Base-by-base conservation (phyloP, 108 stramenopile species). In the Chaetoceros tenuissimus region DNA sequence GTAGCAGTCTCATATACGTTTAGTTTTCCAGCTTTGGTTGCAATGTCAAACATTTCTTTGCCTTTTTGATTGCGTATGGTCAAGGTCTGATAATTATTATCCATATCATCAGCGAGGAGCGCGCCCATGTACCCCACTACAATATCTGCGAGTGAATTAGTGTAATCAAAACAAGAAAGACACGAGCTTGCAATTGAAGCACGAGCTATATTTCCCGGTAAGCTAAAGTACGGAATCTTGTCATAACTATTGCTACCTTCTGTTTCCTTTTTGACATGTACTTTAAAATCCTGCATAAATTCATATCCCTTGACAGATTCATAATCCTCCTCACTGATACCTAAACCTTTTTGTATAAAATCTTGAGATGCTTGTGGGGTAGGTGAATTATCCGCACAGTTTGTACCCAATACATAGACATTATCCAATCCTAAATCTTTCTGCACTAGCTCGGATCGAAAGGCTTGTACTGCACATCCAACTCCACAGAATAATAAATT, bases 101-200 rank as follows among this genome's bases (percentile, higher is more conserved):
- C 78, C 84, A 85, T 85, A 30, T 67, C 60, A 23, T 63, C 27
- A 7, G 62, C 67, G 45, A 80, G 51, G 20, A 81, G 85, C 20
- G 85, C 88, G 48, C 78, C 88, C 88, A 89, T 89, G 63, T 89
- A 89, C 0, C 88, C 88, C 25, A 89, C 88, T 2, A 85, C 84
- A 5, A 85, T 82, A 68, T 89, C 88, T 0, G 88, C 88, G 3
- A 85, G 71, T n/a, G 59, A 75, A 67, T 89, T 89, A 45, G 88
- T 85, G 59, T 89, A 89, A 62, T 89, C 88, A 64, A 85, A 85
- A 63, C 88, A 89, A 13, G 84, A 69, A 21, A 77, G 60, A 55
- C 88, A 89, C 21, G 88, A 85, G 28, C 61, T 65, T 18, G 88
- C 88, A 66, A 89, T 85, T 10, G 84, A 82, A 27, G 75, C 57